These are phyloP conservation scores for Backusella morwellensis DNA, from an alignment of 192 early-diverging fungal genomes.

Conservation along the genomic window DNA sequence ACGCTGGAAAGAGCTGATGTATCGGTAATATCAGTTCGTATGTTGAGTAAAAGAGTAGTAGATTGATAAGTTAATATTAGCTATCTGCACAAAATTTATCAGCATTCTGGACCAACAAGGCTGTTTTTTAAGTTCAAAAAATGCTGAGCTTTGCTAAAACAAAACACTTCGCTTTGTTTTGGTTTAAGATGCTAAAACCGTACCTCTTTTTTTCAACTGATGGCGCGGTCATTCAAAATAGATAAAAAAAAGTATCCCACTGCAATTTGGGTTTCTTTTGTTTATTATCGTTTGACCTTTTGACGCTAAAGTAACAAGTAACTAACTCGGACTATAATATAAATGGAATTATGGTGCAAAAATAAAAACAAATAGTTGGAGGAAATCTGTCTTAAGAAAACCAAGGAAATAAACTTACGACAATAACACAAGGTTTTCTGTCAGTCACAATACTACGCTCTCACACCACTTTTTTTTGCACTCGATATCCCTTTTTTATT, in stretches of 20 bases:
- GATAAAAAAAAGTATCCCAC: background rate
- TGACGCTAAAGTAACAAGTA: background rate
- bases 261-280: background rate
- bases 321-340: background rate
- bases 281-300: background rate
- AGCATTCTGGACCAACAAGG: background rate
- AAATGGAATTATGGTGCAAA: background rate
- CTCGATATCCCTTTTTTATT: background rate
- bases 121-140: background rate
- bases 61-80: no score
- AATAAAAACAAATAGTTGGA: background rate
- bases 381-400: background rate
- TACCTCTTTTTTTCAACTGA: background rate
- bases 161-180: background rate
- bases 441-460: background rate
- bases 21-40: background rate
- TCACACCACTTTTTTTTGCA: background rate
- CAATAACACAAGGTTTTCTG: background rate
- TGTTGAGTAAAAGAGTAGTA: background rate
- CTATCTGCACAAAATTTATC: background rate
- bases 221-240: background rate
- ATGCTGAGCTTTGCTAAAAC: background rate
- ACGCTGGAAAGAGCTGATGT: background rate
- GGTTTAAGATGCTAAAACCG: background rate
- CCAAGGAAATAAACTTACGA: background rate